Base-by-base conservation (phyloP, 1,284 basidiomycete species). In the Pseudozyma sp. region DNA sequence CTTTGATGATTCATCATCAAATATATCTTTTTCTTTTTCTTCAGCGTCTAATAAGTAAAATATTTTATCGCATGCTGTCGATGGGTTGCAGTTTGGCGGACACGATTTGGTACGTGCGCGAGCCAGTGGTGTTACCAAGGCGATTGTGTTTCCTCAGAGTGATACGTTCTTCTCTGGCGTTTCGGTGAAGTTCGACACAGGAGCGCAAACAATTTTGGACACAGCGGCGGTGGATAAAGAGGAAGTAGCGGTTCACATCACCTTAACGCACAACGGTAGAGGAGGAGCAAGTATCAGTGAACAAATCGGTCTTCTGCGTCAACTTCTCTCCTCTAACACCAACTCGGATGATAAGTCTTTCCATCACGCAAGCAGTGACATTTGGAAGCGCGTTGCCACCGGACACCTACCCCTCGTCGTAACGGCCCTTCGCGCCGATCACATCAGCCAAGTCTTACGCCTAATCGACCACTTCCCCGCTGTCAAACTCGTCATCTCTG, bases 401-500 rank as follows among this genome's bases (percentile, higher is more conserved):
- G 89, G 90, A 83, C 66, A 88, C 84, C 66, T 90, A 85, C 90
- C 92, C 1, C 82, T 92, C 47, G 90, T 95, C 1, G 87, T 94
- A 12, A 87, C 90, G 11, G 91, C 91, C 1, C 86, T 90, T 71
- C 90, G 87, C 71, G 91, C 91, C 0, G 92, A 94, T 78, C 87
- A 90, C 66, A 93, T 94, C 87, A 91, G 91, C 0, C 89, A 90
- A 3, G 83, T 97, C 14, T 85, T 96, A 44, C 86, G 89, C 38
- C 86, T 95, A 59, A 93, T 93, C 86, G 86, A 87, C 16, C 90
- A 93, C 67, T 88, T 92, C 18, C 92, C 93, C 60, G 86, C 87
- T 45, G 87, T 86, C 39, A 88, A 88, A 5, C 88, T 89, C 0
- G 88, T 88, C 18, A 85, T 94, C 76, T 86, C 89, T 39, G 92